Evolutionary conservation across 345 rosid species (phyloP).

Genomic region (Nephelium lappaceum): DNA sequence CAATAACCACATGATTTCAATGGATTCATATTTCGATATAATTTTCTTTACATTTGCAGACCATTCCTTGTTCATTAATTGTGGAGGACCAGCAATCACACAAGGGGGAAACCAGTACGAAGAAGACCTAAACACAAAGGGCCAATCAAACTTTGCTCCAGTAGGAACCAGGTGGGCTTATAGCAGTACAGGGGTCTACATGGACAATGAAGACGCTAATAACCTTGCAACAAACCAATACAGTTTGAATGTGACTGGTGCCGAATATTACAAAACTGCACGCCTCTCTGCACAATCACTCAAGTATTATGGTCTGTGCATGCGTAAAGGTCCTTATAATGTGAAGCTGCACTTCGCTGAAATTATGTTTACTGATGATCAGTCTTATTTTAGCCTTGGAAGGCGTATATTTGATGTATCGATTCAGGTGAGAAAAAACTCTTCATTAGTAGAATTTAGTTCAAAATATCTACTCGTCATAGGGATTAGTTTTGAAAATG

Average conservation of each 20-base stretch:
- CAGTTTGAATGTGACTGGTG: conserved; percentile 35
- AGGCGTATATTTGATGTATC: conserved; percentile 72
- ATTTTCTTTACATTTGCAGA: conserved; percentile 39
- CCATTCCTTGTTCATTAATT: conserved; percentile 71
- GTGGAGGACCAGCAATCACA: conserved; percentile 50
- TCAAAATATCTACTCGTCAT: neutral
- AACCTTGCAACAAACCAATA: conserved; percentile 38
- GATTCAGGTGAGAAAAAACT: conserved; percentile 57
- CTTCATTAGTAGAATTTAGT: neutral
- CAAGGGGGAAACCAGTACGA: conserved; percentile 40
- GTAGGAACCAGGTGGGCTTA: conserved; percentile 57
- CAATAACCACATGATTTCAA: neutral
- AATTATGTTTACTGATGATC: conserved; percentile 61
- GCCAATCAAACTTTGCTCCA: conserved; percentile 44
- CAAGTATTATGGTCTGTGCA: conserved; percentile 78
- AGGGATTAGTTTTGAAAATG: neutral
- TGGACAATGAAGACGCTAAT: neutral
- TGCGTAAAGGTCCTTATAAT: conserved; percentile 59
- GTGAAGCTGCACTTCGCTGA: conserved; percentile 87
- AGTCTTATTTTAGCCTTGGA: conserved; percentile 64
- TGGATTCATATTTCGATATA: neutral
- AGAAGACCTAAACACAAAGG: conserved; percentile 45
- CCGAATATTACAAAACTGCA: conserved; percentile 53
- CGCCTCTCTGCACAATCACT: conserved; percentile 77
- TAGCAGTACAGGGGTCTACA: conserved; percentile 68